Conservation (phyloP, 441 rosid species). For the Bocquillonia castaneifolia region DNA sequence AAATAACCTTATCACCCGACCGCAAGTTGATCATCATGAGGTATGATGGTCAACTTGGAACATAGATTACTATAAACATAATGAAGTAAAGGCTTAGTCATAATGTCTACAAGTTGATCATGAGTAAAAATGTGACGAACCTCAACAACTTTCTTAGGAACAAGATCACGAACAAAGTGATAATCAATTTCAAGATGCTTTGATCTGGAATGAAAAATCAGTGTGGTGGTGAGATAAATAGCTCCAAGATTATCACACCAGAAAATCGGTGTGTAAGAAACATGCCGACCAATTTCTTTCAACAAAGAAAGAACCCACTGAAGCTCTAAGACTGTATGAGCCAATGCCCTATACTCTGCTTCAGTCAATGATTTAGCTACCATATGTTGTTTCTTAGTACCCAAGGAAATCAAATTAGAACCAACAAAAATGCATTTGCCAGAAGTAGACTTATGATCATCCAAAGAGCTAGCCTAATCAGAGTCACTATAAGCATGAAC, state of each 20-base stretch:
- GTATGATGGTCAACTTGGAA: too few relatives aligned
- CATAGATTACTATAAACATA: too few relatives aligned
- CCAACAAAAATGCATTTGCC: not conserved
- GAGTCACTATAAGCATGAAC: not conserved
- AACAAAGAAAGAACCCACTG: not conserved
- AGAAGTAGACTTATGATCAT: not conserved
- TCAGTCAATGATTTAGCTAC: not conserved
- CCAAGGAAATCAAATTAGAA: not conserved
- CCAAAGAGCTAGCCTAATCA: not conserved
- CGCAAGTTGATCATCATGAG: too few relatives aligned
- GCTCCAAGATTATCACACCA: conserved; percentile 1
- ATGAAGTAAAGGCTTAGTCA: not conserved
- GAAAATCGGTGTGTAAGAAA: not conserved
- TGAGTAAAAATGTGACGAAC: not conserved
- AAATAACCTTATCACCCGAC: too few relatives aligned
- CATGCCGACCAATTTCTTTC: not conserved
- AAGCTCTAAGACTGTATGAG: not conserved
- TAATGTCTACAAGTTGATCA: not conserved
- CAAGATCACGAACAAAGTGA: not conserved
- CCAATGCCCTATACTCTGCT: not conserved
- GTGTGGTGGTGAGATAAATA: not conserved
- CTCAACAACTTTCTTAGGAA: rapidly evolving
- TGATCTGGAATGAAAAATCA: not conserved
- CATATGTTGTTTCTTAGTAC: not conserved
- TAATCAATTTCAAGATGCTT: not conserved